A percentile compares a stretch with the other conserved stretches of the same genome.
Conservation (phyloP, 2,329 filamentous ascomycete genomes). For the Aureobasidium uvarum region DNA sequence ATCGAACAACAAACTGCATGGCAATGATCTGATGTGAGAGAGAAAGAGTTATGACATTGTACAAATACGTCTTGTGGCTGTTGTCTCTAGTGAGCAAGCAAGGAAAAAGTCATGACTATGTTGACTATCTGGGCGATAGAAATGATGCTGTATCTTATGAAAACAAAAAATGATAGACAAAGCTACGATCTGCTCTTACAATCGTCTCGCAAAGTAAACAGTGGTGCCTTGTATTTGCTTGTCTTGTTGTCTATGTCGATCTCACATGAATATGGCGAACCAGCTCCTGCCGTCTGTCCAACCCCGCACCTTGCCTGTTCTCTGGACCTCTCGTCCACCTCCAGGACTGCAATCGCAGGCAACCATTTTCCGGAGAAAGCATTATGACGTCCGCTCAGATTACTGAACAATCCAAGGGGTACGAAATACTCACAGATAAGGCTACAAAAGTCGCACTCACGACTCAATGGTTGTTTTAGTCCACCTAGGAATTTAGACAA, state of each 20-base stretch:
- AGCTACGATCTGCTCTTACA: not conserved
- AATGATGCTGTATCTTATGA: not conserved
- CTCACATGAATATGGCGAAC: not conserved
- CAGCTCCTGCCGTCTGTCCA: not conserved
- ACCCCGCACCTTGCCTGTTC: not conserved
- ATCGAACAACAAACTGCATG: not conserved
- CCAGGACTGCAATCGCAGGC: not conserved
- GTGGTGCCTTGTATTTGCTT: not conserved
- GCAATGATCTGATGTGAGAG: conserved; percentile 1
- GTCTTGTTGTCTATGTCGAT: not conserved
- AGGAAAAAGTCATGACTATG: conserved; percentile 17
- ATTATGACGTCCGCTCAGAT: not conserved
- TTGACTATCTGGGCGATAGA: not conserved
- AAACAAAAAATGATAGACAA: conserved; percentile 17
- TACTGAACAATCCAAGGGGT: not conserved
- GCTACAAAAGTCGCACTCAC: not conserved
- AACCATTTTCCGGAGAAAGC: not conserved
- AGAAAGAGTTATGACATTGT: conserved; percentile 1
- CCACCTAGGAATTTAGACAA: not conserved
- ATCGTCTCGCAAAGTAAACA: not conserved
- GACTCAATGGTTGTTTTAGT: not conserved
- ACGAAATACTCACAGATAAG: not conserved
- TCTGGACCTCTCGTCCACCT: not conserved
- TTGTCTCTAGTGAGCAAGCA: conserved; percentile 11
- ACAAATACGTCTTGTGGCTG: conserved; percentile 20